Conservation (phyloP, 169 alveolate genomes). For the Plasmodium fragile region DNA sequence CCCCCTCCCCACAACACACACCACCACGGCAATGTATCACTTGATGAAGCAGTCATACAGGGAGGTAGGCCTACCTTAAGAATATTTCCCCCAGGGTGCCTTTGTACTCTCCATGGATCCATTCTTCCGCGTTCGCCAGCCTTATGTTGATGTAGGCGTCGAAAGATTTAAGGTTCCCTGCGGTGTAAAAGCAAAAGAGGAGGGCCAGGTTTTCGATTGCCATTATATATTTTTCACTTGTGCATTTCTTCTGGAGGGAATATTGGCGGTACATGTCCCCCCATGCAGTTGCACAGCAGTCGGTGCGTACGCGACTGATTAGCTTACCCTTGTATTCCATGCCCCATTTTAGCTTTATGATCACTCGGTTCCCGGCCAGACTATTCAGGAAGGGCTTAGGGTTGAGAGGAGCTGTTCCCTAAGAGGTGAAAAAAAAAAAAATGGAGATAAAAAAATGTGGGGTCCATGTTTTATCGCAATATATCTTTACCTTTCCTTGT, state of each 20-base stretch:
- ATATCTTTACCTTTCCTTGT: background rate
- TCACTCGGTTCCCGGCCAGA: constrained; percentile 91
- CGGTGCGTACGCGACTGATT: background rate
- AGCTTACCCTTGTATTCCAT: constrained; percentile 94
- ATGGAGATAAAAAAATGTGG: background rate
- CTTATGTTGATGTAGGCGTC: constrained; percentile 94
- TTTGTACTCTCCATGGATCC: constrained; percentile 92
- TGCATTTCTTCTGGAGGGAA: background rate
- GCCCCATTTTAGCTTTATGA: constrained; percentile 96
- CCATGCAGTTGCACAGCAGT: background rate
- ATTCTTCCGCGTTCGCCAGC: constrained; percentile 93
- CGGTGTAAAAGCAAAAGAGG: background rate
- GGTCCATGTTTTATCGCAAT: background rate
- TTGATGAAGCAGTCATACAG: background rate
- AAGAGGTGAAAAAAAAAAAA: background rate
- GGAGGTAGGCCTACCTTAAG: constrained; percentile 80
- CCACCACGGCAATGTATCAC: background rate
- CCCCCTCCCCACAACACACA: too few relatives aligned
- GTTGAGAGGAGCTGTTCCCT: constrained; percentile 90
- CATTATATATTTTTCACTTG: background rate
- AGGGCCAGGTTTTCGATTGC: background rate
- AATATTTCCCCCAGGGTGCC: constrained; percentile 92
- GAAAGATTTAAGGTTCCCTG: constrained; percentile 90
- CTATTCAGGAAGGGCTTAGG: constrained; percentile 95
- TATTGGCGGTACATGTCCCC: too few relatives aligned